Conservation (phyloP, 2,329 filamentous ascomycete genomes). For the Talaromyces atroroseus region DNA sequence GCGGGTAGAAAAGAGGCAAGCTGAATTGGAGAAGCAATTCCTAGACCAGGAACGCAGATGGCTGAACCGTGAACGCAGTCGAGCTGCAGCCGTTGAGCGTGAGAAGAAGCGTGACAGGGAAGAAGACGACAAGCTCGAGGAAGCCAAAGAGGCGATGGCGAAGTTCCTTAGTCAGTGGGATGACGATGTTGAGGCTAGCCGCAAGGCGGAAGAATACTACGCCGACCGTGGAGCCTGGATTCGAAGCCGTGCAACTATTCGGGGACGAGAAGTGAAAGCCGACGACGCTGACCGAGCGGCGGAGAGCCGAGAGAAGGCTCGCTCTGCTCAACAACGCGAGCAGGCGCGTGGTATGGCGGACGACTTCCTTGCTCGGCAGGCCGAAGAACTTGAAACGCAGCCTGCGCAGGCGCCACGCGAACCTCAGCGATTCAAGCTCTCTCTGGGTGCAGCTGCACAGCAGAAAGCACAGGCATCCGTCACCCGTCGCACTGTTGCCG, state of each 20-base stretch:
- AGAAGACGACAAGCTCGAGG: slow-evolving; percentile 61
- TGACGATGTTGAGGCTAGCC: slow-evolving; percentile 72
- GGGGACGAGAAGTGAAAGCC: slow-evolving; percentile 65
- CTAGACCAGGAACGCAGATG: slow-evolving; percentile 83
- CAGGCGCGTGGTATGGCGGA: slow-evolving; percentile 80
- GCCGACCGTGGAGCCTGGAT: slow-evolving; percentile 79
- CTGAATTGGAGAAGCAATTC: slow-evolving; percentile 74
- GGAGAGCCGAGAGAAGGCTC: slow-evolving; percentile 69
- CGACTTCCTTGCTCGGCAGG: slow-evolving; percentile 81
- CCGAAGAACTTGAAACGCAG: slow-evolving; percentile 60
- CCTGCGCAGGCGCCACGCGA: slow-evolving; percentile 40
- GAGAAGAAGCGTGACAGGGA: slow-evolving; percentile 75
- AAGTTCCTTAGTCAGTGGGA: slow-evolving; percentile 77
- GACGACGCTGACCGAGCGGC: slow-evolving; percentile 78
- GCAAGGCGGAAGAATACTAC: slow-evolving; percentile 77
- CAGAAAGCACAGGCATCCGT: slow-evolving; percentile 60
- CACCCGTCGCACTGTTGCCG: slow-evolving; percentile 74
- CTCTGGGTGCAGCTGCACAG: slow-evolving; percentile 72
- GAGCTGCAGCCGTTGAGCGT: slow-evolving; percentile 77
- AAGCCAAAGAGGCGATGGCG: slow-evolving; percentile 61
- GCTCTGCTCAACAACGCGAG: slow-evolving; percentile 66
- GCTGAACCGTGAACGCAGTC: slow-evolving; percentile 80
- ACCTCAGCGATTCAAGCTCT: slow-evolving; percentile 84
- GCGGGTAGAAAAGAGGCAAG: slow-evolving; percentile 62
- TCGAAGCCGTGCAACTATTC: slow-evolving; percentile 68